Conservation (phyloP, 768 basidiomycete species). For the Tylopilus sp. region DNA sequence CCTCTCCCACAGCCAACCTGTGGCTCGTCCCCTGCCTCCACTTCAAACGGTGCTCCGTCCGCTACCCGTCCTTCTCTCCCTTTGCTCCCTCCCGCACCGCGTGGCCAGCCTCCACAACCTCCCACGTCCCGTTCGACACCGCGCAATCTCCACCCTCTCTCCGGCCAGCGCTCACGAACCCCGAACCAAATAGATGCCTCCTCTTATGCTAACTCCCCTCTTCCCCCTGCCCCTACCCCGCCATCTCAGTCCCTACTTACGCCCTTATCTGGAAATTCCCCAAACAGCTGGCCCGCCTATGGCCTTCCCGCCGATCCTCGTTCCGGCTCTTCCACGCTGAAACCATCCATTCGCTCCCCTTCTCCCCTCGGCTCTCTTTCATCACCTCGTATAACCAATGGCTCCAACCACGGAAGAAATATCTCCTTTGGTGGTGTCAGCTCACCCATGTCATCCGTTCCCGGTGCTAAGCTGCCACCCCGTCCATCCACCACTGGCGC, state of each 20-base stretch:
- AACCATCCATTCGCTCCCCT: slow-evolving; percentile 38
- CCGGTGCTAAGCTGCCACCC: slow-evolving; percentile 41
- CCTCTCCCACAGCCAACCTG: slow-evolving; percentile 30
- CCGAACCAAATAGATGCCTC: slow-evolving; percentile 56
- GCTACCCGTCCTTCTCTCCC: slow-evolving; percentile 48
- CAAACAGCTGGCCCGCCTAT: slow-evolving; percentile 43
- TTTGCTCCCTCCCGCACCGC: slow-evolving; percentile 68
- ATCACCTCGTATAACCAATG: slow-evolving; percentile 39
- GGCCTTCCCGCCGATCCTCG: slow-evolving; percentile 63
- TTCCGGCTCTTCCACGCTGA: slow-evolving; percentile 44
- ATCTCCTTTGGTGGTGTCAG: slow-evolving; percentile 46
- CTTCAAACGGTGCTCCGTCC: slow-evolving; percentile 30
- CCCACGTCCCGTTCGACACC: slow-evolving; percentile 29
- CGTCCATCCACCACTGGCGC: slow-evolving; percentile 42
- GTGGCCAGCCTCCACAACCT: slow-evolving; percentile 57
- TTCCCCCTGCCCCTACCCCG: slow-evolving; percentile 37
- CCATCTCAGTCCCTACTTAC: slow-evolving; percentile 39
- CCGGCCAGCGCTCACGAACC: slow-evolving; percentile 40
- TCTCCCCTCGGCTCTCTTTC: slow-evolving; percentile 26
- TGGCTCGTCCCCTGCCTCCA: slow-evolving; percentile 9
- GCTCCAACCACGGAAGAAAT: slow-evolving; percentile 48
- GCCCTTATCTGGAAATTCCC: slow-evolving; percentile 28
- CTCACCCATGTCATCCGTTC: slow-evolving; percentile 35
- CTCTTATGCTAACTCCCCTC: slow-evolving; percentile 40
- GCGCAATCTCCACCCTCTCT: slow-evolving; percentile 35